Percentiles rank a stretch among this genome's conserved stretches.
phyloP scores from a whole-genome alignment of 2,329 filamentous ascomycete species.

The Nothopassalora personata region DNA sequence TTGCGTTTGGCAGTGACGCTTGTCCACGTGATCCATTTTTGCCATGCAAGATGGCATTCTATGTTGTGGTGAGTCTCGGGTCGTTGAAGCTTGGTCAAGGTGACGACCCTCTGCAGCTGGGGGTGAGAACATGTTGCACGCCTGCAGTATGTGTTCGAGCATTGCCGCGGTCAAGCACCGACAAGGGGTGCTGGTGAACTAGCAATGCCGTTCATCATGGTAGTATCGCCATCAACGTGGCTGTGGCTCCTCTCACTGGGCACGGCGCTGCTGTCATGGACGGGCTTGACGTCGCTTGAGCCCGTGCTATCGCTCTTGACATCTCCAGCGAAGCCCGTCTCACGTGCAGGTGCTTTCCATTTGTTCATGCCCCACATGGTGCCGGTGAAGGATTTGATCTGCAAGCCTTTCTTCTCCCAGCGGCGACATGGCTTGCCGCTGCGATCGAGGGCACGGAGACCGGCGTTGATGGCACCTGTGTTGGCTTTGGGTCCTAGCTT shows the following conservation, averaged over 20 bases:
- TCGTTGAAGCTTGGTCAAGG: background rate
- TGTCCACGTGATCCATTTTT: background rate
- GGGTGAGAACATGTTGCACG: background rate
- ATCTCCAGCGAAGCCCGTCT: slow-evolving; percentile 58
- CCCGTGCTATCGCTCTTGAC: slow-evolving; percentile 51
- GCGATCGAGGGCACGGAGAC: slow-evolving; percentile 86
- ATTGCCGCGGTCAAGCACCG: slow-evolving; percentile 28
- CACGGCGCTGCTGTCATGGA: slow-evolving; percentile 52
- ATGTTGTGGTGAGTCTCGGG: background rate
- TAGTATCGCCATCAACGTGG: slow-evolving; percentile 38
- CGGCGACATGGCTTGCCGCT: slow-evolving; percentile 86
- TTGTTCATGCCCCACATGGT: slow-evolving; percentile 73
- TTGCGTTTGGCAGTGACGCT: background rate
- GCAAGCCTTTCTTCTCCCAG: slow-evolving; percentile 79
- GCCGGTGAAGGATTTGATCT: slow-evolving; percentile 88
- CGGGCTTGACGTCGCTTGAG: slow-evolving; percentile 51
- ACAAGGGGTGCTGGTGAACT: slow-evolving; percentile 37
- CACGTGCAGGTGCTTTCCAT: slow-evolving; percentile 65
- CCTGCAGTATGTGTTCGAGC: background rate
- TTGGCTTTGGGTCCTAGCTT: slow-evolving; percentile 96
- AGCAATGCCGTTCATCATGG: slow-evolving; percentile 28
- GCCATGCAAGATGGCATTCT: background rate
- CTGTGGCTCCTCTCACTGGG: slow-evolving; percentile 55
- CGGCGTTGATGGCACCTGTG: slow-evolving; percentile 94
- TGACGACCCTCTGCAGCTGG: background rate